These are phyloP conservation scores for Sophora flavescens DNA, from an alignment of 306 rosid genomes.

Conservation along the genomic window DNA sequence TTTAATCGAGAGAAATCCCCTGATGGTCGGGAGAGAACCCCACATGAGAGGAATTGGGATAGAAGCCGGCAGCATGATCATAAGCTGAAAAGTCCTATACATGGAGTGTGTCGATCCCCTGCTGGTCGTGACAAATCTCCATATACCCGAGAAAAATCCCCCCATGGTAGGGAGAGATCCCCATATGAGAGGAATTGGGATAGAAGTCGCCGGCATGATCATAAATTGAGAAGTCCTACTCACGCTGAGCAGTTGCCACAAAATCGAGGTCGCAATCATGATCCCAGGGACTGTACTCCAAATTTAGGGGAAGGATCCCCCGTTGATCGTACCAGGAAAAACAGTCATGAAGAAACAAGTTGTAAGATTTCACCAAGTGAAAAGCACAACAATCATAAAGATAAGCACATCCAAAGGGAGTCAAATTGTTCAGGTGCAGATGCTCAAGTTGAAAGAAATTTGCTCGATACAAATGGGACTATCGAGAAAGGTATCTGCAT, in stretches of 20 bases:
- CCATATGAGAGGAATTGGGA: slow-evolving; percentile 72
- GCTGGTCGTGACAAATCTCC: slow-evolving; percentile 59
- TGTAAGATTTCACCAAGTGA: slow-evolving; percentile 65
- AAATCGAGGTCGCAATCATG: slow-evolving; percentile 64
- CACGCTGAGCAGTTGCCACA: slow-evolving; percentile 69
- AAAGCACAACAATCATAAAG: slow-evolving; percentile 63
- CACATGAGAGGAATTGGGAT: slow-evolving; percentile 67
- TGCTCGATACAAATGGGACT: slow-evolving; percentile 50
- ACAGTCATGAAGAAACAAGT: slow-evolving; percentile 56
- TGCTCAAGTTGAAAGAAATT: slow-evolving; percentile 61
- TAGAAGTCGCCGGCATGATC: slow-evolving; percentile 76
- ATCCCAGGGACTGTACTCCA: slow-evolving; percentile 69
- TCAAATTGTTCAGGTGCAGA: slow-evolving; percentile 64
- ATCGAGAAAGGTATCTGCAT: slow-evolving; percentile 55
- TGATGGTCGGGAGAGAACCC: slow-evolving; percentile 68
- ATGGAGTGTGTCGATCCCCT: slow-evolving; percentile 54
- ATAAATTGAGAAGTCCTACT: slow-evolving; percentile 64
- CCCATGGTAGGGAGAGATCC: slow-evolving; percentile 69
- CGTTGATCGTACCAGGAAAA: slow-evolving; percentile 58
- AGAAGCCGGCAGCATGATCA: slow-evolving; percentile 79
- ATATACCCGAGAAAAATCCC: slow-evolving; percentile 68
- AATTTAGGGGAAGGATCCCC: slow-evolving; percentile 72
- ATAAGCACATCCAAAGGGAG: slow-evolving; percentile 65
- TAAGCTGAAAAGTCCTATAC: slow-evolving; percentile 64
- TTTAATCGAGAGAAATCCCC: slow-evolving; percentile 73